phyloP scores from a whole-genome alignment of 139 green algal species.

The Chlorella sp. region DNA sequence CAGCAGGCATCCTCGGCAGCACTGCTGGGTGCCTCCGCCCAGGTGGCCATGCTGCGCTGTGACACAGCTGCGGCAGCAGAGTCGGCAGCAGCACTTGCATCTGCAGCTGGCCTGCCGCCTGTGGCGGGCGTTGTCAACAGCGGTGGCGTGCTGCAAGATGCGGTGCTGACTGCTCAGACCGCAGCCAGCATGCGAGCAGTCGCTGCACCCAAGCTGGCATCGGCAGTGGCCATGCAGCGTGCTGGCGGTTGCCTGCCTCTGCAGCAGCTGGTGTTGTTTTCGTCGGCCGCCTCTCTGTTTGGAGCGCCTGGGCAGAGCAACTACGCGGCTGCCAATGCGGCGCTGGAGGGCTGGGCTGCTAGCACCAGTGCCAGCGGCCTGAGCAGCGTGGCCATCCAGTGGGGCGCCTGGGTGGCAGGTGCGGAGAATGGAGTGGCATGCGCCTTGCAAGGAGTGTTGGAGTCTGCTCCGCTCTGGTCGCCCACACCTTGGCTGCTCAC shows the following conservation, averaged over 20 bases:
- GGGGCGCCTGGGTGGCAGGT: constrained; percentile 55
- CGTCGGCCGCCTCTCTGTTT: constrained; percentile 70
- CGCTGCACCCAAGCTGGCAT: constrained; percentile 60
- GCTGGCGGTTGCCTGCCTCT: constrained; percentile 21
- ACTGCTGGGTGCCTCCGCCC: no score
- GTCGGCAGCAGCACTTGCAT: neutral
- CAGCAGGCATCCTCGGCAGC: no score
- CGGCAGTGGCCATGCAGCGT: neutral
- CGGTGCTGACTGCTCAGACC: constrained; percentile 56
- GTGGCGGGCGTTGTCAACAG: constrained; percentile 63
- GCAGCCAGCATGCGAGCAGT: constrained; percentile 42
- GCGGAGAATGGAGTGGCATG: no score
- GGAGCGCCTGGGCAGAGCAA: constrained; percentile 75
- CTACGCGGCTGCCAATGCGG: constrained; percentile 78
- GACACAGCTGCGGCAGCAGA: constrained; percentile 34
- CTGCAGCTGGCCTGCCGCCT: neutral
- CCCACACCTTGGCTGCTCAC: no score
- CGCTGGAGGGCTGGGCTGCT: constrained; percentile 54
- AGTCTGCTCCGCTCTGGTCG: no score
- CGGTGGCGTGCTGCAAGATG: constrained; percentile 70
- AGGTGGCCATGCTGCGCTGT: constrained; percentile 27
- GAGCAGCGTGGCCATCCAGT: constrained; percentile 38
- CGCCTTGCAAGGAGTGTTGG: no score
- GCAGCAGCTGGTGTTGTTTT: constrained; percentile 56
- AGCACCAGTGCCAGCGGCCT: neutral